Conservation (phyloP, 1,284 basidiomycete genomes). For the Ustilago xerochloae region DNA sequence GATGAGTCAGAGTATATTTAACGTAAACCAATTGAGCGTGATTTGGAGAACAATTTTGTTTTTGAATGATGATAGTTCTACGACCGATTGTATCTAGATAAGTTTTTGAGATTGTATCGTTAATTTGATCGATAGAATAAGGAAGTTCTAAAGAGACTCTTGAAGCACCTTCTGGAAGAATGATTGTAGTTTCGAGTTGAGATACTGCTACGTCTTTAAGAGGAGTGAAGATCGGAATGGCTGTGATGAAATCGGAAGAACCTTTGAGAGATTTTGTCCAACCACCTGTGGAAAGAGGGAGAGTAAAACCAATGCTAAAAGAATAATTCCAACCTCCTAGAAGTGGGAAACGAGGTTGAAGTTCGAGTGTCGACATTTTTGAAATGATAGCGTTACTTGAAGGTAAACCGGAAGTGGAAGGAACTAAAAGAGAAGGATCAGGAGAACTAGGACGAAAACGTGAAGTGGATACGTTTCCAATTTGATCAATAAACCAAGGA, state of each 20-base stretch:
- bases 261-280: constrained; percentile 72
- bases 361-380: constrained; percentile 74
- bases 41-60: constrained; percentile 69
- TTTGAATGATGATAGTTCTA: constrained; percentile 79
- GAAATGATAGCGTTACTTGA: neutral
- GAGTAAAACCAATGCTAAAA: constrained; percentile 93
- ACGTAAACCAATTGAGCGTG: constrained; percentile 46
- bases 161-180: constrained; percentile 93
- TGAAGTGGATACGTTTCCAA: constrained; percentile 97
- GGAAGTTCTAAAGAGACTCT: constrained; percentile 78
- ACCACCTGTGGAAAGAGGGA: constrained; percentile 67
- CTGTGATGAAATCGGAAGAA: constrained; percentile 74
- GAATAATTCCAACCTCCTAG: constrained; percentile 98
- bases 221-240: constrained; percentile 86
- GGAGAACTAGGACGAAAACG: constrained; percentile 76
- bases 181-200: constrained; percentile 82
- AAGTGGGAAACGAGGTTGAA: constrained; percentile 90
- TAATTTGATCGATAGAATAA: constrained; percentile 78
- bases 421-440: constrained; percentile 14
- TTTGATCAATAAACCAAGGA: constrained; percentile 68
- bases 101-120: constrained; percentile 77
- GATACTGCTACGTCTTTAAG: constrained; percentile 82
- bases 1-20: constrained; percentile 46
- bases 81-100: constrained; percentile 95
- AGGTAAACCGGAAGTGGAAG: neutral